These are phyloP conservation scores for Colletotrichum tofieldiae DNA, from an alignment of 2,329 filamentous ascomycete genomes.

Conservation along the genomic window DNA sequence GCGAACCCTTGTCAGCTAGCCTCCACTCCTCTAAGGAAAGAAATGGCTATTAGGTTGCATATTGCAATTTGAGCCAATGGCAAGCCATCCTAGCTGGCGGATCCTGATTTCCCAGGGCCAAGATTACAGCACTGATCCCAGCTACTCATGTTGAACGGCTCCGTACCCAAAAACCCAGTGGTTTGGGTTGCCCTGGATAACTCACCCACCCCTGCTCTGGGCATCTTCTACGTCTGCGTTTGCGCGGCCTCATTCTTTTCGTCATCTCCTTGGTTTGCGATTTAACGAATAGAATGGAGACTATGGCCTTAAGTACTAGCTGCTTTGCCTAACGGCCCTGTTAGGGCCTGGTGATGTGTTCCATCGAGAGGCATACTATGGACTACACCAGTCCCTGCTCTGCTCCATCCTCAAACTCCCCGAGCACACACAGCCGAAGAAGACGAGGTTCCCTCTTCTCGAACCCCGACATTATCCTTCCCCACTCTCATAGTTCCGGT, in stretches of 20 bases:
- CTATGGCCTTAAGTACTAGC: not conserved
- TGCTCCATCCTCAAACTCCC: not conserved
- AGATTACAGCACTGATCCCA: slow-evolving; percentile 7
- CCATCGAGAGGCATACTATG: not conserved
- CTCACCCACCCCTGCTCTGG: slow-evolving; percentile 20
- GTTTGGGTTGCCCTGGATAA: slow-evolving; percentile 24
- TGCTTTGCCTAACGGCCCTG: not conserved
- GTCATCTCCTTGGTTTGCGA: not conserved
- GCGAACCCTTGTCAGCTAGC: not conserved
- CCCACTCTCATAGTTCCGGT: not conserved
- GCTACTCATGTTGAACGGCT: slow-evolving; percentile 10
- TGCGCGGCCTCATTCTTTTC: not conserved
- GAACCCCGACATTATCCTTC: not conserved
- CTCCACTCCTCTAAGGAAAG: not conserved
- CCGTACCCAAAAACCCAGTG: slow-evolving; percentile 11
- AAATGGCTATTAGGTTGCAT: not conserved
- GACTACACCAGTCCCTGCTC: not conserved
- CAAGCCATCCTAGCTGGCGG: not conserved
- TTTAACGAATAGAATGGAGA: not conserved
- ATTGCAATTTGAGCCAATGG: not conserved
- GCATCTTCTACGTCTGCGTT: not conserved
- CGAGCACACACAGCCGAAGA: not conserved
- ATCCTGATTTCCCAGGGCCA: slow-evolving; percentile 9
- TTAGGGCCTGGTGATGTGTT: not conserved
- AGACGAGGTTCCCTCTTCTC: not conserved